Evolutionary conservation across 1,284 basidiomycete species (phyloP).

Genomic region (Malassezia furfur): DNA sequence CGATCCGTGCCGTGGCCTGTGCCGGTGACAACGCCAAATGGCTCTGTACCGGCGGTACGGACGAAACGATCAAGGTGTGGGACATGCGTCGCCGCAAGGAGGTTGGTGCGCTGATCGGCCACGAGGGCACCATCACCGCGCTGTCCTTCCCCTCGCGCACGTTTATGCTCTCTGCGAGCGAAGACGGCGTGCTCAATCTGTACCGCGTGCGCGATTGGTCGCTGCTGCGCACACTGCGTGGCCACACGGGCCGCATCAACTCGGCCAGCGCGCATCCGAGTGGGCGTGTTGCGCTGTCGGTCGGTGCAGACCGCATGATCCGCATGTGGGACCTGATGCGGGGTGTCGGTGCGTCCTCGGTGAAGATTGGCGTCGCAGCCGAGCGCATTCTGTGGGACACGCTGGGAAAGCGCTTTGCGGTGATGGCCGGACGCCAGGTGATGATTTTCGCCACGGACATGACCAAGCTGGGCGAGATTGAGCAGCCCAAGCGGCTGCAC

Average conservation of each 20-base stretch:
- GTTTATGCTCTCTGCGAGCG: constrained; percentile 77
- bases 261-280: constrained; percentile 81
- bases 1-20: constrained; percentile 65
- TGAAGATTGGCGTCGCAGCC: constrained; percentile 53
- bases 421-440: constrained; percentile 28
- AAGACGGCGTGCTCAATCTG: constrained; percentile 66
- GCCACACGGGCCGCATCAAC: constrained; percentile 86
- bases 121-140: constrained; percentile 85
- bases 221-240: constrained; percentile 74
- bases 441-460: constrained; percentile 38
- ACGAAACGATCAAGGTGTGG: constrained; percentile 97
- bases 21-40: constrained; percentile 65
- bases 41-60: constrained; percentile 85
- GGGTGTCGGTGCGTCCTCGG: constrained; percentile 76
- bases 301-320: constrained; percentile 78
- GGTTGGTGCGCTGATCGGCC: constrained; percentile 82
- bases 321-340: constrained; percentile 99
- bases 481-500: constrained; percentile 27
- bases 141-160: constrained; percentile 77
- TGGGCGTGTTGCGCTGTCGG: constrained; percentile 77
- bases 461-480: constrained; percentile 35
- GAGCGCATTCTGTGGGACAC: constrained; percentile 35
- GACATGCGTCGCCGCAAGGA: constrained; percentile 80
- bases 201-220: constrained; percentile 90
- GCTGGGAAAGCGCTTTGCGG: constrained; percentile 28